Evolutionary conservation across 371 early-diverging fungal species (phyloP), one percentile per base, ranked within the genome.

Genomic region (Mycotypha africana): DNA sequence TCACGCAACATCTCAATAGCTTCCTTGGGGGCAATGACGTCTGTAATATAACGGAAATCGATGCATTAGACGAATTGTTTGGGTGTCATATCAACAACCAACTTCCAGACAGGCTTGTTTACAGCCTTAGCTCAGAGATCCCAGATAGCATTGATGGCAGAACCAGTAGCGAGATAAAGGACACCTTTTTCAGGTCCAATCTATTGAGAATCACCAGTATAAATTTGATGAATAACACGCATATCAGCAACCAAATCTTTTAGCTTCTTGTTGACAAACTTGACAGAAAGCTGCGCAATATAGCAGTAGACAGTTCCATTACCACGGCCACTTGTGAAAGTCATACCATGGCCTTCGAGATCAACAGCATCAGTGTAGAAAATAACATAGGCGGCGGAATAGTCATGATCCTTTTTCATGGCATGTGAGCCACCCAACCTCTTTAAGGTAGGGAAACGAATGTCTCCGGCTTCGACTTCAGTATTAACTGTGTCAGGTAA

Each of bases 111-210:
- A 11, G 77, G 77, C 51, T 76, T 76, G 15, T 58, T 55, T 34
- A 56, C 74, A 17, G 65, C 65, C 48, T 76, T 76, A 21, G 70
- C 77, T 71, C 74, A 74, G 7, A 76, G 54, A 49, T 76, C 77
- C 77, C 77, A 76, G 16, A 76, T 52, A 28, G 77, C 77, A 38
- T 76, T 76, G 36, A 74, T 70, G 12, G 74, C 75, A 30, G 77
- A 75, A 44, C 61, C 74, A 23, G 74, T 74, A 38, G 74, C 70
- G 4, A 74, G 55, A 45, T 74, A 70, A 37, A 70, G 65, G 2
- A 64, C 74, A 45, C 74, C 74, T 48, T 74, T 74, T 37, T 74
- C 74, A 32, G 74, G 74, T 44, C 74, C 74, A 44, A 74, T 74
- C 74, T 70, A 74, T 41, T 74, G 74, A 42, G 62, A 61, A 40